Base-by-base conservation (phyloP, 148 eudicot genomes). In the Beta vulgaris region DNA sequence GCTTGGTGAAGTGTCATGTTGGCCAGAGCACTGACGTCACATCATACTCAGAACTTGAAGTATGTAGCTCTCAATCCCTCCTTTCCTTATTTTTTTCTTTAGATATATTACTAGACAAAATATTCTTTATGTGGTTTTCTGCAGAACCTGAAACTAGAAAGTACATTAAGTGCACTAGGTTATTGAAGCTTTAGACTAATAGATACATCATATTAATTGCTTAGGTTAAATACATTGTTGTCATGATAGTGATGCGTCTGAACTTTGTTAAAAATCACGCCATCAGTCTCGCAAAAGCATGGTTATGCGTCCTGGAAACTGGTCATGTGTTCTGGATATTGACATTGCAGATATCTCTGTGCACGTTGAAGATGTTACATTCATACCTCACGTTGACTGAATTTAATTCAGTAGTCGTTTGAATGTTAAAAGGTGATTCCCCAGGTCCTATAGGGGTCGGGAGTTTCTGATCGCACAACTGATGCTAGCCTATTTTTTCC, bases 1-100 rank as follows among this genome's bases (percentile, higher is more conserved):
- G 77, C 71, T 84, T 91, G 77, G 91, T 84, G 48, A 96, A 91
- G 78, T 96, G 98, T 71, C 93, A 88, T 75, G 91, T 96, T 51
- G 99, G 99, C 78, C 97, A 96, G 91, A 92, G 84, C 73, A 73
- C 93, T 64, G 77, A 84, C 81, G 90, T 82, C 61, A 84, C 79
- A 79, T 96, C 99, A 55, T 96, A 86, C 78, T 92, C 98, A 44
- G 99, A 96, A 80, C 88, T 96, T 76, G 98, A 96, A 83, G 99
- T 92, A 86, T 86, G 86, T 71, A 57, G 16, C 53, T 66, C 69
- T 14, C 19, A 36, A 11, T 43, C 32, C 15, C 51, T 44, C 36
- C 46, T 25, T 11, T 42, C 42, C 51, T 13, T 49, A 12, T 15
- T 19, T 44, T 64, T 29, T 26, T 4, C 21, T 46, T 43, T 19